Percentiles rank a stretch among this genome's conserved stretches.
phyloP scores from a whole-genome alignment of 2,329 filamentous ascomycete genomes.

The Ophidiomyces ophidiicola region DNA sequence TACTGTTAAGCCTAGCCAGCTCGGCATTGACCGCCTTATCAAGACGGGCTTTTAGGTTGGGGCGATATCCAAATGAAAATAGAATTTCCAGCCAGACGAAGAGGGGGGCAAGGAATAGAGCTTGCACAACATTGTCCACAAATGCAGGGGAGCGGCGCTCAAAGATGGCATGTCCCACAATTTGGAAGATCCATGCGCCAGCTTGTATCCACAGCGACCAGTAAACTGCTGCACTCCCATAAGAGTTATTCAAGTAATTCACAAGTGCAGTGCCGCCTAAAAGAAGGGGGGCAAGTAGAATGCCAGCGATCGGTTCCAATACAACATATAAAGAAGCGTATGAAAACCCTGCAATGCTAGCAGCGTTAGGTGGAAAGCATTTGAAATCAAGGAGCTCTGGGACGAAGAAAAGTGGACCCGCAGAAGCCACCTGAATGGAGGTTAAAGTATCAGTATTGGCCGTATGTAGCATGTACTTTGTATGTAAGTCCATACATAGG shows the following conservation, averaged over 20 bases:
- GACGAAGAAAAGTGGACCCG: conserved; percentile 40
- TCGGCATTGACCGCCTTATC: conserved; percentile 64
- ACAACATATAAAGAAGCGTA: conserved; percentile 78
- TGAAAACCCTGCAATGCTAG: conserved; percentile 44
- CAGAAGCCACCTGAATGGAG: conserved; percentile 43
- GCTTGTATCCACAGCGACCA: conserved; percentile 59
- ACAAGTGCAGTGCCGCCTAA: conserved; percentile 60
- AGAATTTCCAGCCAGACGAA: conserved; percentile 95
- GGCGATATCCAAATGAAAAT: conserved; percentile 81
- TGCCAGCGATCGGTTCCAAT: conserved; percentile 85
- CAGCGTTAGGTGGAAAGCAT: conserved; percentile 48
- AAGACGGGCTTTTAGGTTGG: conserved; percentile 70
- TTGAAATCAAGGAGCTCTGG: conserved; percentile 44
- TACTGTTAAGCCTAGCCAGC: conserved; percentile 57
- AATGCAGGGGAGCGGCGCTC: conserved; percentile 80
- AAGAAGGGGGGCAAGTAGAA: conserved; percentile 61
- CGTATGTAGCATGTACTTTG: conserved; percentile 9
- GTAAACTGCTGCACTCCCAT: conserved; percentile 48
- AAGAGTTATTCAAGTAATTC: conserved; percentile 59
- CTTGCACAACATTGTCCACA: conserved; percentile 83
- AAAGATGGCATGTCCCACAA: conserved; percentile 79
- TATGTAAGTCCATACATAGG: neutral
- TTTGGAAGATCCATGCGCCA: conserved; percentile 74
- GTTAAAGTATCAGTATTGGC: neutral
- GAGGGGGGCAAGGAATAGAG: conserved; percentile 81